Evolutionary conservation across 331 rosid genomes (phyloP).

Genomic region (Rosa hybrid): DNA sequence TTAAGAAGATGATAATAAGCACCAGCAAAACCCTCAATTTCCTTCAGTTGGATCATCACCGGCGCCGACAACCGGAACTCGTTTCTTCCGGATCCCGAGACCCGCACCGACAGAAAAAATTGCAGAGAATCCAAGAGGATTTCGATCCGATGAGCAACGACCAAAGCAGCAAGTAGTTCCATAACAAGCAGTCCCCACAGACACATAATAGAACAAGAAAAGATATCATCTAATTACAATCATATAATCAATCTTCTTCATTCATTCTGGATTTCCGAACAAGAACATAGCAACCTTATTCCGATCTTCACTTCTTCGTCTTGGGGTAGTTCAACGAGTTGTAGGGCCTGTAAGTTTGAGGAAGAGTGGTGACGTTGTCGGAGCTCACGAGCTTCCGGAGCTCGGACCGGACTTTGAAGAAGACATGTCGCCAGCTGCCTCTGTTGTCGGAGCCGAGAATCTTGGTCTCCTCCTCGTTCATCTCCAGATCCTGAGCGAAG

Average conservation of each 20-base stretch:
- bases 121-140: slow-evolving; percentile 9
- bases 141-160: background rate
- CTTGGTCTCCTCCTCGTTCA: slow-evolving; percentile 80
- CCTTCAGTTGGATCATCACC: background rate
- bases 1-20: background rate
- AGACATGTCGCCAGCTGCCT: slow-evolving; percentile 78
- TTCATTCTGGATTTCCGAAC: slow-evolving; percentile 7
- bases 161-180: slow-evolving; percentile 4
- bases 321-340: slow-evolving; percentile 30
- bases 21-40: slow-evolving; percentile 9
- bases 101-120: background rate
- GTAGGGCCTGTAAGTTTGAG: slow-evolving; percentile 58
- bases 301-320: background rate
- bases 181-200: background rate
- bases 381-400: slow-evolving; percentile 50
- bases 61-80: background rate
- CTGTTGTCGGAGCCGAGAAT: slow-evolving; percentile 55
- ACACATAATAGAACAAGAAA: slow-evolving; percentile 15
- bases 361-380: slow-evolving; percentile 48
- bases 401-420: slow-evolving; percentile 71
- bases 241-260: slow-evolving; percentile 3
- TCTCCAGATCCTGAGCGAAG: slow-evolving; percentile 78
- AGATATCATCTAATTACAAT: slow-evolving; percentile 2
- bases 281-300: background rate
- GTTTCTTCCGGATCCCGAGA: background rate